phyloP scores from a whole-genome alignment of 345 rosid genomes.

The Reutealis trisperma region DNA sequence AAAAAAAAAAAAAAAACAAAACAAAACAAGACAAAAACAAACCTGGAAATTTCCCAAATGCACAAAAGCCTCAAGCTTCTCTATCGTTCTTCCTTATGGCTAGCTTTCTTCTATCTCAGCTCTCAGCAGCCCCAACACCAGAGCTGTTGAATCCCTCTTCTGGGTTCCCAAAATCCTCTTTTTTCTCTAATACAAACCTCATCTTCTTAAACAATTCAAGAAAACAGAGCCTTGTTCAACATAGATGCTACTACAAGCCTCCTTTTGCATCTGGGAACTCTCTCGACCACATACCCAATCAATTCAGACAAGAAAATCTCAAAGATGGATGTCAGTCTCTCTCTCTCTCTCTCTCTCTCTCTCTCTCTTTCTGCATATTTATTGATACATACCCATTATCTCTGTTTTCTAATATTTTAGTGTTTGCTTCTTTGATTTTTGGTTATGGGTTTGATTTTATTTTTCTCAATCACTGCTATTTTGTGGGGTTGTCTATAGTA shows the following conservation, averaged over 20 bases:
- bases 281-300: conserved; percentile 70
- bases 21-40: not conserved
- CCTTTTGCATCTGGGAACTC: conserved; percentile 47
- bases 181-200: conserved; percentile 45
- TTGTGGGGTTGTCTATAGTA: not conserved
- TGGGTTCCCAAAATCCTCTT: conserved; percentile 41
- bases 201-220: conserved; percentile 20
- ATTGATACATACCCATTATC: no score
- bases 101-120: conserved; percentile 49
- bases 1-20: no score
- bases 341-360: not conserved
- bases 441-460: not conserved
- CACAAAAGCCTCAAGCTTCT: conserved; percentile 14
- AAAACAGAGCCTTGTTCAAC: conserved; percentile 16
- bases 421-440: not conserved
- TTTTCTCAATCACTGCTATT: not conserved
- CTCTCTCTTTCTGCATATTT: no score
- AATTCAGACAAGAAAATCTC: conserved; percentile 73
- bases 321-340: conserved; percentile 67
- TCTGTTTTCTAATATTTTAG: not conserved
- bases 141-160: conserved; percentile 25
- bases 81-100: conserved; percentile 45
- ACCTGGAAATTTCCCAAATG: not conserved
- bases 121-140: conserved; percentile 42
- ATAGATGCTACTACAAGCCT: conserved; percentile 29